Conservation (phyloP, 2,329 filamentous ascomycete genomes). For the Coniochaeta hoffmannii region DNA sequence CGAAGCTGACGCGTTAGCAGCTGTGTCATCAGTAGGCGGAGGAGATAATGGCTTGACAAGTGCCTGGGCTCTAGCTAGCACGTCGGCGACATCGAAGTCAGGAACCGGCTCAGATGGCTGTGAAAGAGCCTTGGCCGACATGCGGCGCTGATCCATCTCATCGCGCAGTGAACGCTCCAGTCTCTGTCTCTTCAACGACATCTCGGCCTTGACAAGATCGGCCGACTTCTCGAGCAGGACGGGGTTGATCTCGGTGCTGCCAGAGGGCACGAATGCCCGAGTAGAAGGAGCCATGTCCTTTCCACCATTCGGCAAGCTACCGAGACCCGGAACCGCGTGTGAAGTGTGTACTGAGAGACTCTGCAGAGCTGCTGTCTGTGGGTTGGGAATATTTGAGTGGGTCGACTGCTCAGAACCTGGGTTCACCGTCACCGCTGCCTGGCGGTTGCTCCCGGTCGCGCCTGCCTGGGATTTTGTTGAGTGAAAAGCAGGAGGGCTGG, state of each 20-base stretch:
- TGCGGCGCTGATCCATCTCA: conserved; percentile 59
- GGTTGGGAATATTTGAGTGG: conserved; percentile 8
- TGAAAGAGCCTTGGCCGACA: conserved; percentile 30
- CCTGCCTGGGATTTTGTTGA: conserved; percentile 7
- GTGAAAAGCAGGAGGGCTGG: conserved; percentile 3
- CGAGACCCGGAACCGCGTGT: conserved; percentile 14
- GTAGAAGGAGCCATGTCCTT: conserved; percentile 2
- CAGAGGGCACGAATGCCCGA: conserved; percentile 32
- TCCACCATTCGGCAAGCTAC: conserved; percentile 8
- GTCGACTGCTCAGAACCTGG: neutral
- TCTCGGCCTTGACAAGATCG: conserved; percentile 73
- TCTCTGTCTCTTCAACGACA: conserved; percentile 70
- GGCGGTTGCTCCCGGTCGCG: conserved; percentile 7
- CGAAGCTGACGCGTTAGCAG: conserved; percentile 51
- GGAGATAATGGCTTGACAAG: conserved; percentile 62
- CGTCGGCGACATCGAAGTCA: conserved; percentile 65
- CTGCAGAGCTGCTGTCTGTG: conserved; percentile 13
- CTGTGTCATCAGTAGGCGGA: conserved; percentile 48
- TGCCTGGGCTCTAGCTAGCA: conserved; percentile 63
- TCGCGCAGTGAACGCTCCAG: conserved; percentile 73
- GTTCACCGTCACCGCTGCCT: conserved; percentile 12
- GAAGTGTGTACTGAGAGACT: conserved; percentile 9
- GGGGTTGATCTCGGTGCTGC: conserved; percentile 67
- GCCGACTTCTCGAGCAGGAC: conserved; percentile 82
- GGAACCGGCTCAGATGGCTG: conserved; percentile 44